A percentile compares a stretch with the other conserved stretches of the same genome.
phyloP scores from a whole-genome alignment of 495 filamentous ascomycete species.

The Aspergillus incahuasiensis region DNA sequence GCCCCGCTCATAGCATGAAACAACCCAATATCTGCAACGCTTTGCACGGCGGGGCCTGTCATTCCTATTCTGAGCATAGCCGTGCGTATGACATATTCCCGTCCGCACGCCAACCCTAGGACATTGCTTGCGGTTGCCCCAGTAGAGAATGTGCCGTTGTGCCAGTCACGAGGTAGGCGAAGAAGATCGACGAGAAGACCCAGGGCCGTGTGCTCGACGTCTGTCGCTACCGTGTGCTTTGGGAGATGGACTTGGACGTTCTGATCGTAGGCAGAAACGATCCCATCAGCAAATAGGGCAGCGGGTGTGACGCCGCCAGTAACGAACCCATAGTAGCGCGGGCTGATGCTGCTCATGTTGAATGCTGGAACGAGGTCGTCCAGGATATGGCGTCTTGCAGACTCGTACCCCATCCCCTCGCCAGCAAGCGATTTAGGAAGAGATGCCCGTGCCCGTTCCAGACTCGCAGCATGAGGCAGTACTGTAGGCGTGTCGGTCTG shows the following conservation, averaged over 20 bases:
- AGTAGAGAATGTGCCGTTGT: conserved; percentile 72
- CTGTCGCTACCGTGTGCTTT: conserved; percentile 64
- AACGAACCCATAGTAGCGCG: conserved; percentile 83
- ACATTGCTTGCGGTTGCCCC: conserved; percentile 86
- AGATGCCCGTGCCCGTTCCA: conserved; percentile 34
- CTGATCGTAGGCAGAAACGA: conserved; percentile 74
- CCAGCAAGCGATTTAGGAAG: conserved; percentile 37
- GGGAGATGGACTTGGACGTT: conserved; percentile 85
- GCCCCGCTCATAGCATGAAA: conserved; percentile 58
- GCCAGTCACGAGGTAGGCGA: conserved; percentile 47
- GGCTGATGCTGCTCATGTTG: conserved; percentile 54
- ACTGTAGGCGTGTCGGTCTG: conserved; percentile 32
- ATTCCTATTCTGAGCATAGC: conserved; percentile 31
- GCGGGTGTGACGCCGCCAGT: conserved; percentile 77
- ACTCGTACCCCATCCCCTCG: conserved; percentile 42
- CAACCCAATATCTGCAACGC: conserved; percentile 66
- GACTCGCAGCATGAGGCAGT: conserved; percentile 28
- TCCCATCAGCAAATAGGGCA: conserved; percentile 77
- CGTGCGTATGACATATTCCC: conserved; percentile 58
- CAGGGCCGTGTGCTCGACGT: conserved; percentile 68
- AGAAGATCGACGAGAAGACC: conserved; percentile 65
- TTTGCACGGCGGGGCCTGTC: conserved; percentile 32
- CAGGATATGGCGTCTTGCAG: conserved; percentile 48
- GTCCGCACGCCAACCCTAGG: conserved; percentile 70
- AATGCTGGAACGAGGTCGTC: conserved; percentile 61